Conservation (phyloP, 2,329 filamentous ascomycete genomes). For the Ophiostoma quercus region DNA sequence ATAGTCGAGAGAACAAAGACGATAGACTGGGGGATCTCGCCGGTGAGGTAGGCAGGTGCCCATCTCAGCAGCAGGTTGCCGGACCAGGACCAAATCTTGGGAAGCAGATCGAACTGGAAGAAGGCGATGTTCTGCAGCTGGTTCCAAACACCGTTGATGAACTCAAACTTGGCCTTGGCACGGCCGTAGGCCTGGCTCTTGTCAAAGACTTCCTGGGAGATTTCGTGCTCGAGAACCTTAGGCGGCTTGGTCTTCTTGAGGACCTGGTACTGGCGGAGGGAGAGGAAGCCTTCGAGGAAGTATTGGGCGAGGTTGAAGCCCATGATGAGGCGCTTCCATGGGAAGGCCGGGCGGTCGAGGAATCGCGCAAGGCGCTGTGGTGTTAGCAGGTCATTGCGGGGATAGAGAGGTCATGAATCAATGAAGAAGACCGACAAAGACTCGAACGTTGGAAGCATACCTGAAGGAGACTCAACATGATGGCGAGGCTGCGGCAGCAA, state of each 20-base stretch:
- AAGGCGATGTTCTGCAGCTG: slow-evolving; percentile 85
- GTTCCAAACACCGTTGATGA: slow-evolving; percentile 74
- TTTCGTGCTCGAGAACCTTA: slow-evolving; percentile 80
- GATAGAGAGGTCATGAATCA: neutral
- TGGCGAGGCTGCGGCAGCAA: slow-evolving; percentile 18
- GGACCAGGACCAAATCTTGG: slow-evolving; percentile 80
- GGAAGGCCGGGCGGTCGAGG: slow-evolving; percentile 87
- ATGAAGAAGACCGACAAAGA: neutral
- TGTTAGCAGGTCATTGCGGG: neutral
- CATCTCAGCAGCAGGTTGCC: slow-evolving; percentile 69
- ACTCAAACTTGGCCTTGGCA: slow-evolving; percentile 86
- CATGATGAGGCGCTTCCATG: slow-evolving; percentile 95
- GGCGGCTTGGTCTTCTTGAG: slow-evolving; percentile 75
- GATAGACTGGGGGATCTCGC: slow-evolving; percentile 90
- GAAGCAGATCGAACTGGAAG: slow-evolving; percentile 85
- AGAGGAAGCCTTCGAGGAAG: slow-evolving; percentile 82
- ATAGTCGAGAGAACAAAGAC: slow-evolving; percentile 87
- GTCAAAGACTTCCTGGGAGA: slow-evolving; percentile 85
- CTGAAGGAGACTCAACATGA: slow-evolving; percentile 46
- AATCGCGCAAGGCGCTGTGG: slow-evolving; percentile 67
- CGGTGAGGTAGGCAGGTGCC: slow-evolving; percentile 71
- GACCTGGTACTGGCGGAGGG: slow-evolving; percentile 82
- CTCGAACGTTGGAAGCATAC: slow-evolving; percentile 13
- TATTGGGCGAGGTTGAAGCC: slow-evolving; percentile 92
- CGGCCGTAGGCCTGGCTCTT: slow-evolving; percentile 95